Evolutionary conservation across 148 eudicot species (phyloP), one percentile per base, ranked within the genome.

Genomic region (Vaccinium myrtillus): DNA sequence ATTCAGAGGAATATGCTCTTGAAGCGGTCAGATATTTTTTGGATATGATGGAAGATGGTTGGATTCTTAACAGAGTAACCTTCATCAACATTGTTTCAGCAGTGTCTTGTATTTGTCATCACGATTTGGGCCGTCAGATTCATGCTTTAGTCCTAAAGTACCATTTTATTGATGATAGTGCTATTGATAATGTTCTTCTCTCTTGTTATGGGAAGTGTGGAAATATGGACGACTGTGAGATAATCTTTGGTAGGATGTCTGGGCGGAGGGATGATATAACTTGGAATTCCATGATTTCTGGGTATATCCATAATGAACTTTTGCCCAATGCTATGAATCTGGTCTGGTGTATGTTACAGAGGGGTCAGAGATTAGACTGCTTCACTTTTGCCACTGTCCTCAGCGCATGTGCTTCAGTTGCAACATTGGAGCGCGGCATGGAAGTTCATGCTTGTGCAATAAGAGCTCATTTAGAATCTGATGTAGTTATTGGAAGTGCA

Each of bases 201-300:
- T 87, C 91, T 84, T 95, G 93, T 86, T 95, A 95, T 85, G 95
- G 98, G n/a, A 95, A 94, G 87, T 90, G 91, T 53, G 91, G 93
- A 36, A 81, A 84, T 67, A 89, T 92, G 87, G 89, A 91, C 55
- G 89, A 89, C 43, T 91, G 93, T 87, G 93, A 95, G 85, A 86
- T 75, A 25, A 85, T 92, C 36, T 95, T 95, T 84, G 88, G 90
- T 16, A 88, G 89, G 84, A 93, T 95, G 95, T 55, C 78, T 43
- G 92, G 79, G 48, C 90, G 91, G 83, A 89, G 86, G 84, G 97
- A 95, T 87, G 95, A 93, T 67, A 84, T 90, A 53, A 92, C 88
- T 73, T 95, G 93, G 94, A 95, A 95, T 79, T 90, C 95, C 25
- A 95, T 95, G 98, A 95, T 95, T 36, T 91, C 96, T 63, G 91